Evolutionary conservation across 2,329 filamentous ascomycete species (phyloP), one percentile per base, ranked within the genome.

Genomic region (Helicocarpus griseus): DNA sequence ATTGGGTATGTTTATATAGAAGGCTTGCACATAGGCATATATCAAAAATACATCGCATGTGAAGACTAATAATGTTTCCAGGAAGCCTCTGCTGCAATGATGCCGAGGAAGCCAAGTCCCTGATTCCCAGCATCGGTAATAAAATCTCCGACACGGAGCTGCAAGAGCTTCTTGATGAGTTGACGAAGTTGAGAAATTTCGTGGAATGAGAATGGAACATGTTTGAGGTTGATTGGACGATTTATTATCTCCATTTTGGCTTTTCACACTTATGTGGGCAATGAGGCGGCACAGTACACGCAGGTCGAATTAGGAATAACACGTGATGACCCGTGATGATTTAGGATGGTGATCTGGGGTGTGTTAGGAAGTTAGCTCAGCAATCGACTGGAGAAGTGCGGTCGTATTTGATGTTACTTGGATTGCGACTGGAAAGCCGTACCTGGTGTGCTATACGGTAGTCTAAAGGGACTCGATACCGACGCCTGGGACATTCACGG

Each of bases 51-150:
- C 13, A 7, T 43, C 40, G 13, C 11, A n/a, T n/a, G n/a, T n/a
- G n/a, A n/a, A n/a, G n/a, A n/a, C n/a, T 45, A 36, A 51, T 19
- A 4, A 6, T 26, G 13, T 14, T 13, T 38, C 5, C 63, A 94
- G 90, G 89, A 31, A 95, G 88, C 29, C 76, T 98, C 36, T 95
- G 89, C 70, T 95, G 90, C 66, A 90, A 95, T 62, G 86, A 83
- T 41, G 86, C 89, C 53, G 93, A 98, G 65, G 94, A 98, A 72
- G 93, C 93, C 54, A 96, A 95, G 73, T 95, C 89, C 7, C 78
- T 98, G 53, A 95, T 98, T 56, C 94, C 93, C 1, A 95, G 80
- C 59, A 69, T 98, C 48, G 79, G 83, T 60, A 84, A 89, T 69
- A 98, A 98, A 73, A 94, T 97, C 63, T 80, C 79, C 55, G 91